These are phyloP conservation scores for Diutina sp. DNA, from an alignment of 1,139 yeast species.

Conservation along the genomic window DNA sequence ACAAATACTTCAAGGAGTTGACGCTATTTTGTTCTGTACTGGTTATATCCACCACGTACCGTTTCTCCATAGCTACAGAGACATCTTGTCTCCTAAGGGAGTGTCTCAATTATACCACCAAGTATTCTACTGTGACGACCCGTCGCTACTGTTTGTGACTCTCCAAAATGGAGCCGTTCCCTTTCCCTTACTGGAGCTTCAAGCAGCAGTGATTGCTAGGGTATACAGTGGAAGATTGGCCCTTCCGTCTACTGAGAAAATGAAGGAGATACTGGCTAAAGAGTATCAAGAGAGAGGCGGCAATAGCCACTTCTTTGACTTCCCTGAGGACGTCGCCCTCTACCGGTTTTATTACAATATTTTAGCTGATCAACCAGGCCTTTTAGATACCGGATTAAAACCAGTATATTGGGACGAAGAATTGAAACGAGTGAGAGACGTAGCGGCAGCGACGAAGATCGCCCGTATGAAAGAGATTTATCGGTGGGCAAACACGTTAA, in stretches of 20 bases:
- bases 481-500: constrained; percentile 11
- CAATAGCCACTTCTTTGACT: constrained; percentile 15
- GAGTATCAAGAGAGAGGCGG: constrained; percentile 8
- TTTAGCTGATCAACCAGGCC: constrained; percentile 8
- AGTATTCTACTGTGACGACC: constrained; percentile 31
- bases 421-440: constrained; percentile 9
- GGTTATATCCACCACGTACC: constrained; percentile 41
- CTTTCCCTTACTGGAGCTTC: constrained; percentile 8
- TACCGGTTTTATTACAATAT: constrained; percentile 13
- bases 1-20: constrained; percentile 20
- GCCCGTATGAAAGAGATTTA: constrained; percentile 10
- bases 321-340: constrained; percentile 20
- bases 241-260: constrained; percentile 5
- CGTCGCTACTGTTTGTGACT: constrained; percentile 26
- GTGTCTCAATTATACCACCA: constrained; percentile 27
- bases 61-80: constrained; percentile 20
- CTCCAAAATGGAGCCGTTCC: constrained; percentile 30
- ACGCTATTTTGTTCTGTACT: constrained; percentile 47
- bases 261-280: constrained; percentile 3
- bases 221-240: constrained; percentile 7
- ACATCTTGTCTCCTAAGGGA: constrained; percentile 13
- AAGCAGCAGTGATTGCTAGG: constrained; percentile 11
- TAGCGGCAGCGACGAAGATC: constrained; percentile 10
- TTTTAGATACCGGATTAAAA: constrained; percentile 11
- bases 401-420: constrained; percentile 16